phyloP scores from a whole-genome alignment of 78 protist species.

The Fonticula alba region DNA sequence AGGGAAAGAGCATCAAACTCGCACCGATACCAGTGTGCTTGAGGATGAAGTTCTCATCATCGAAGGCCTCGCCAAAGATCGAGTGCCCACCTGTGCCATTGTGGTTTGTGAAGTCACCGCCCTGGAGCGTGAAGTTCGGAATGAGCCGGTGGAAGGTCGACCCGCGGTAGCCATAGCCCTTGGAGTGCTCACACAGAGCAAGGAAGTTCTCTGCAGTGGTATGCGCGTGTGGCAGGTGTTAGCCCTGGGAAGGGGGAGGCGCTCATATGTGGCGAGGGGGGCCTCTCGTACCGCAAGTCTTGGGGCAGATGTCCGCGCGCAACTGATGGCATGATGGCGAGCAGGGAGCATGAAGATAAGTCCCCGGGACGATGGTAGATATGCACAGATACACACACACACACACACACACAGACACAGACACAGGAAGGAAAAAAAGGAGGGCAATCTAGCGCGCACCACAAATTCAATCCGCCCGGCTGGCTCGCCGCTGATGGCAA shows the following conservation, averaged over 20 bases:
- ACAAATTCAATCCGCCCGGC: slow-evolving; percentile 8
- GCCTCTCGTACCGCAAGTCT: background rate
- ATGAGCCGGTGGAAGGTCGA: slow-evolving; percentile 31
- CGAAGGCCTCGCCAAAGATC: slow-evolving; percentile 77
- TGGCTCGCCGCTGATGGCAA: background rate
- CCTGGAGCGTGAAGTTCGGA: slow-evolving; percentile 70
- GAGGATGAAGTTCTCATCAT: slow-evolving; percentile 71
- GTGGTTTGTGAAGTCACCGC: slow-evolving; percentile 86
- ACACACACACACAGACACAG: no score
- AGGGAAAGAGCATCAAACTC: no score
- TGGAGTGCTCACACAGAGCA: slow-evolving; percentile 38
- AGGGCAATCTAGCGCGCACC: background rate
- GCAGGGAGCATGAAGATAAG: no score
- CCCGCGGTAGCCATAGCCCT: slow-evolving; percentile 34
- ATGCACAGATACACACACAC: no score
- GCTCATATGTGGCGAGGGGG: background rate
- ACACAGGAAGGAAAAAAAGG: background rate
- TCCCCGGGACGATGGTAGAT: no score
- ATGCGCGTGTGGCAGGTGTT: slow-evolving; percentile 8
- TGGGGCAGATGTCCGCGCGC: slow-evolving; percentile 1
- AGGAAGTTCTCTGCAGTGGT: slow-evolving; percentile 49
- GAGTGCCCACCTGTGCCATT: slow-evolving; percentile 96
- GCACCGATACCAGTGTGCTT: slow-evolving; percentile 65
- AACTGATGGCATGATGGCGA: background rate
- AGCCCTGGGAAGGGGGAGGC: slow-evolving; percentile 11